A percentile compares a stretch with the other conserved stretches of the same genome.
phyloP scores from a whole-genome alignment of 306 rosid genomes.

The Rosa multiflora region DNA sequence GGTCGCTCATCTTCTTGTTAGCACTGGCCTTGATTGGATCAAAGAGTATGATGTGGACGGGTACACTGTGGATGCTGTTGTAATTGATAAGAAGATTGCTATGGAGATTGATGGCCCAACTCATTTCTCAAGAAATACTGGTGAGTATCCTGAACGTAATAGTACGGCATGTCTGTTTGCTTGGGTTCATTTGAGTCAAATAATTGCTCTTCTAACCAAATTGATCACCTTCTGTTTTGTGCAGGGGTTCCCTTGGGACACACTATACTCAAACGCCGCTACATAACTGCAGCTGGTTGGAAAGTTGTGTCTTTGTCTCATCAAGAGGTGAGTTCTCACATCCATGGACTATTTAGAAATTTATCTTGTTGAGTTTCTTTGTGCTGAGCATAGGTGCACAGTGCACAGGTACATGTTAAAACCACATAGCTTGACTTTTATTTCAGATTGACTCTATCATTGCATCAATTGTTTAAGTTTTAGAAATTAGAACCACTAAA shows the following conservation, averaged over 20 bases:
- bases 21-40: constrained; percentile 81
- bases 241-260: constrained; percentile 86
- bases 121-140: constrained; percentile 92
- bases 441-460: neutral
- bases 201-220: constrained; percentile 1
- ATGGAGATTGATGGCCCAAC: constrained; percentile 98
- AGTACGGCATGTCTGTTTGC: constrained; percentile 14
- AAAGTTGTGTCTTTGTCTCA: constrained; percentile 60
- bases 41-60: constrained; percentile 71
- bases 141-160: constrained; percentile 36
- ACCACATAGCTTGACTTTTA: neutral
- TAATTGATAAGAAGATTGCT: constrained; percentile 75
- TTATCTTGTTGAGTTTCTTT: neutral
- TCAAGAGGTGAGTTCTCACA: constrained; percentile 61
- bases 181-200: constrained; percentile 13
- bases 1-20: constrained; percentile 77
- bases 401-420: neutral
- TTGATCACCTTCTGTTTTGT: constrained; percentile 18
- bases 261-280: constrained; percentile 76
- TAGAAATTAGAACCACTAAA: neutral
- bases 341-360: neutral
- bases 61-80: constrained; percentile 80
- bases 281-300: constrained; percentile 84
- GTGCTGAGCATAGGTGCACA: neutral
- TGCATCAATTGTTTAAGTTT: neutral